phyloP scores from a whole-genome alignment of 345 rosid species.

The Linum usitatissimum region DNA sequence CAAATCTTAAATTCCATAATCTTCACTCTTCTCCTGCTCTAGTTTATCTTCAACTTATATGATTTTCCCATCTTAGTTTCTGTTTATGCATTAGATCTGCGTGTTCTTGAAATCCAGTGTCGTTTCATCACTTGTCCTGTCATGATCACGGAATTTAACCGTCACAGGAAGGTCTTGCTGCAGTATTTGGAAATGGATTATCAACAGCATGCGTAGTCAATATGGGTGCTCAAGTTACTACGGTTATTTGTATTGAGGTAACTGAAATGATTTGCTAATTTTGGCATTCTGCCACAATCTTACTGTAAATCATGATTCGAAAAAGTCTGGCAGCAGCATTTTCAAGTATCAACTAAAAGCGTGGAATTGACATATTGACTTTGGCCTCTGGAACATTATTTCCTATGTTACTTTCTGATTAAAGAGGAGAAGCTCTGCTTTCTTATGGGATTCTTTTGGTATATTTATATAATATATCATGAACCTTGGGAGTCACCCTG shows the following conservation, averaged over 20 bases:
- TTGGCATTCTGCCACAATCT: constrained; percentile 3
- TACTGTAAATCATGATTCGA: neutral
- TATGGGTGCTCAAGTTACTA: constrained; percentile 80
- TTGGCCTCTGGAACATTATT: neutral
- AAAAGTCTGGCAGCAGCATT: neutral
- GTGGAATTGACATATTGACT: neutral
- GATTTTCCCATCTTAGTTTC: neutral
- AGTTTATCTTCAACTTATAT: neutral
- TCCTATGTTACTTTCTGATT: neutral
- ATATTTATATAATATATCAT: neutral
- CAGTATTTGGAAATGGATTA: constrained; percentile 87
- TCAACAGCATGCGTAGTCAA: constrained; percentile 85
- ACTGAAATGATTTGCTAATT: neutral
- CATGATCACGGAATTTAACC: constrained; percentile 9
- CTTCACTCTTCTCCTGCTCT: neutral
- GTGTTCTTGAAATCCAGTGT: neutral
- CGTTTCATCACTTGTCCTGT: constrained; percentile 1
- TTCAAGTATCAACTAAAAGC: neutral
- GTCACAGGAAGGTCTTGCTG: constrained; percentile 78
- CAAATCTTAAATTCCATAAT: neutral
- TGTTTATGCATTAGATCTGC: neutral
- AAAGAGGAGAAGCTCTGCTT: neutral
- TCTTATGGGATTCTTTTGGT: neutral
- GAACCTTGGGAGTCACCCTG: neutral
- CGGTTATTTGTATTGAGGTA: constrained; percentile 89